phyloP scores from a whole-genome alignment of 2,329 filamentous ascomycete species.

The Exophiala bonariae region DNA sequence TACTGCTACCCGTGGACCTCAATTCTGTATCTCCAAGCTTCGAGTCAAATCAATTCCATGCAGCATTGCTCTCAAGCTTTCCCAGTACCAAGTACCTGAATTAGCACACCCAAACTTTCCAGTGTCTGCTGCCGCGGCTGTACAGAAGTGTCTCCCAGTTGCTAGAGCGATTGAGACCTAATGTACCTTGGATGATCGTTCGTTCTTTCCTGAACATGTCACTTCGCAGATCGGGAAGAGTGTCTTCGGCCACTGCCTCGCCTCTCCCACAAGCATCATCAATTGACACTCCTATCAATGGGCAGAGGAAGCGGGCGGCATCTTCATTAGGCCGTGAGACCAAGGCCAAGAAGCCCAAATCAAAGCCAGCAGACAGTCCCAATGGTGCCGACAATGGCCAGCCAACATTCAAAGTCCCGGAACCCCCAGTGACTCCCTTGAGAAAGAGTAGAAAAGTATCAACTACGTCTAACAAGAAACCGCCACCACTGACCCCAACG shows the following conservation, averaged over 20 bases:
- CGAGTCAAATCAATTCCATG: too few relatives aligned
- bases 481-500: slow-evolving; percentile 48
- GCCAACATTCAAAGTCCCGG: slow-evolving; percentile 23
- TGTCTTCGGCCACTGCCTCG: slow-evolving; percentile 5
- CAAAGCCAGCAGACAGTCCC: neutral
- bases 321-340: slow-evolving; percentile 9
- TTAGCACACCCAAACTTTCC: neutral
- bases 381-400: slow-evolving; percentile 9
- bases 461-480: slow-evolving; percentile 26
- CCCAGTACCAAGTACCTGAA: too few relatives aligned
- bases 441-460: slow-evolving; percentile 30
- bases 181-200: too few relatives aligned
- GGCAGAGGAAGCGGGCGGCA: slow-evolving; percentile 26
- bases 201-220: slow-evolving; percentile 15
- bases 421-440: slow-evolving; percentile 30
- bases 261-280: neutral
- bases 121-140: too few relatives aligned
- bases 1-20: too few relatives aligned
- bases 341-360: slow-evolving; percentile 21
- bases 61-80: too few relatives aligned
- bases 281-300: neutral
- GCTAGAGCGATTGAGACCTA: too few relatives aligned
- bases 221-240: slow-evolving; percentile 23
- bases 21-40: too few relatives aligned
- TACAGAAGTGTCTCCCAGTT: too few relatives aligned